Percentiles rank a stretch among this genome's conserved stretches.
These are phyloP conservation scores for Fraxinus anomala DNA, from an alignment of 257 asterid species.

Conservation along the genomic window DNA sequence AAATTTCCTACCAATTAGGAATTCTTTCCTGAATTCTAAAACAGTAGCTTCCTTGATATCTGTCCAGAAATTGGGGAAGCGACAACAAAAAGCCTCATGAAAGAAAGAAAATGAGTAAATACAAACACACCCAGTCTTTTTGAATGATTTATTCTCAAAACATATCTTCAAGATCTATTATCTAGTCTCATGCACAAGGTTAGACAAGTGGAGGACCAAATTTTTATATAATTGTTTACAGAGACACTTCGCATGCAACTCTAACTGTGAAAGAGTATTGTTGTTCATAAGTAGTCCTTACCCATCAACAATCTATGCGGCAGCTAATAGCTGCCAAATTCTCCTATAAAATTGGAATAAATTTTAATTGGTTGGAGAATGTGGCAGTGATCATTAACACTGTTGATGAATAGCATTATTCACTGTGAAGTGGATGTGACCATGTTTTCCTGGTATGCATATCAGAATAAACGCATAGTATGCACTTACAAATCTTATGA, in stretches of 20 bases:
- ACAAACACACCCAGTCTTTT: background rate
- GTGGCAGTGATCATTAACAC: too few relatives aligned
- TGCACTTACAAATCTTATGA: constrained; percentile 5
- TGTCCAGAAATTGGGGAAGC: background rate
- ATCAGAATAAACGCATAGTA: constrained; percentile 12
- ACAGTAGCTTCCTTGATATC: background rate
- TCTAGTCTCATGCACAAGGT: background rate
- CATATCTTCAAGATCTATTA: background rate
- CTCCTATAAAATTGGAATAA: too few relatives aligned
- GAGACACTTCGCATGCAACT: background rate
- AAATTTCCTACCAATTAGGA: background rate
- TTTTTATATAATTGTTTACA: background rate
- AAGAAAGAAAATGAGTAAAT: background rate
- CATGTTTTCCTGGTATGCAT: background rate
- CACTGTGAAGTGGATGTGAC: background rate
- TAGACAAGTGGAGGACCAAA: background rate
- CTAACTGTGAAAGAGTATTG: background rate
- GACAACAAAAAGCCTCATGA: background rate
- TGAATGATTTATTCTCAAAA: background rate
- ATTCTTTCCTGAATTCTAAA: background rate
- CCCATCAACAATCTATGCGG: too few relatives aligned
- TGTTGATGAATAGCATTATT: too few relatives aligned
- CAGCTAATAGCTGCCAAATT: too few relatives aligned
- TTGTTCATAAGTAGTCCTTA: too few relatives aligned
- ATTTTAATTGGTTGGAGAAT: too few relatives aligned